These are phyloP conservation scores for Penicillium odoratum DNA, from an alignment of 495 filamentous ascomycete genomes.

Conservation along the genomic window DNA sequence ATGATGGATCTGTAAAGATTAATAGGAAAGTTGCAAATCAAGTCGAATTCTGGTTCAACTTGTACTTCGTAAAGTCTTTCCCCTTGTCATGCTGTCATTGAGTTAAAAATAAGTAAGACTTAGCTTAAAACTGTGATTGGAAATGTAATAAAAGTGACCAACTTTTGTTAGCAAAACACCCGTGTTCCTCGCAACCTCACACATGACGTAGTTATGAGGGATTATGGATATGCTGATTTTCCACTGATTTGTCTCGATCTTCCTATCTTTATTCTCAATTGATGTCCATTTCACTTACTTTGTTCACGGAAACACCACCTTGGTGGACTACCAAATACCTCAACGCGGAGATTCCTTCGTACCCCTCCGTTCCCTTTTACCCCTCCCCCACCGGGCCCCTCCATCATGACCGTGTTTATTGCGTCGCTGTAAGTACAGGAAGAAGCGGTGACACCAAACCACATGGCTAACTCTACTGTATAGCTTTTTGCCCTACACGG, in stretches of 20 bases:
- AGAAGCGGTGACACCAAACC: background rate
- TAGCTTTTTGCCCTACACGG: conserved; percentile 88
- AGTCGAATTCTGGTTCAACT: background rate
- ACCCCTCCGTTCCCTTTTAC: conserved; percentile 15
- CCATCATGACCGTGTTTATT: conserved; percentile 78
- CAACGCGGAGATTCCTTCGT: conserved; percentile 10
- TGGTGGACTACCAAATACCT: conserved; percentile 5
- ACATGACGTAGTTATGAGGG: conserved; percentile 46
- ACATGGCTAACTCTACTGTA: conserved; percentile 6
- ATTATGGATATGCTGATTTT: conserved; percentile 21
- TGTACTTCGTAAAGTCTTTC: background rate
- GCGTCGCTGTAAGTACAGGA: conserved; percentile 70
- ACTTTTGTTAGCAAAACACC: background rate
- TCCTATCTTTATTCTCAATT: conserved; percentile 22
- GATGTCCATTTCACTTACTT: conserved; percentile 2
- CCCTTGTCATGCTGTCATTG: background rate
- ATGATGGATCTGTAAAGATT: conserved; percentile 18
- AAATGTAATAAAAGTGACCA: background rate
- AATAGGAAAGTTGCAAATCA: background rate
- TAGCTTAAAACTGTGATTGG: background rate
- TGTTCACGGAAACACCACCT: conserved; percentile 1
- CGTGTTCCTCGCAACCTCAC: conserved; percentile 16
- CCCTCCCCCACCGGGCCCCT: conserved; percentile 11
- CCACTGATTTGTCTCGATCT: conserved; percentile 18
- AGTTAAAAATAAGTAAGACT: background rate